Evolutionary conservation across 2,329 filamentous ascomycete species (phyloP).

Genomic region (Penicillium paneum): DNA sequence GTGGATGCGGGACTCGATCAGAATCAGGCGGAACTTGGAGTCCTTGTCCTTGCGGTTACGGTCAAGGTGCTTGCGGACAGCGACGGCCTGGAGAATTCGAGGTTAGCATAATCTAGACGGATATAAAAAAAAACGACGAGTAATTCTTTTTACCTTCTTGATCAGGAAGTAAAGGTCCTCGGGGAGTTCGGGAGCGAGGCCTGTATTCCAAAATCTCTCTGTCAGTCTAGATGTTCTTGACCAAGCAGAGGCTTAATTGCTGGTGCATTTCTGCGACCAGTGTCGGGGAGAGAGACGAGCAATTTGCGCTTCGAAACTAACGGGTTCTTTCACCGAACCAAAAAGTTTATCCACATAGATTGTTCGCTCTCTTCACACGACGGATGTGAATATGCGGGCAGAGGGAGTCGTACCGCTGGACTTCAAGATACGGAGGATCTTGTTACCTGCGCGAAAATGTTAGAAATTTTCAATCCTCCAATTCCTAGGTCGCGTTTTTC

Average conservation of each 20-base stretch:
- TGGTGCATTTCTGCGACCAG: conserved; percentile 32
- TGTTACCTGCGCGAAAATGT: conserved; percentile 71
- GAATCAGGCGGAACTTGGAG: conserved; percentile 99
- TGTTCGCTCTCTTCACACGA: conserved; percentile 25
- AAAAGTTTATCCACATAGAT: conserved; percentile 11
- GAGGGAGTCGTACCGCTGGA: conserved; percentile 71
- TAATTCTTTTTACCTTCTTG: conserved; percentile 75
- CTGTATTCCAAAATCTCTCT: conserved; percentile 81
- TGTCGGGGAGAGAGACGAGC: conserved; percentile 12
- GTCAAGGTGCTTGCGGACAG: conserved; percentile 99
- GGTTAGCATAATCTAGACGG: conserved; percentile 4
- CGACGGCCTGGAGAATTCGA: conserved; percentile 66
- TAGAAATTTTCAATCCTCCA: conserved; percentile 30
- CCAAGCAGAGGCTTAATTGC: conserved; percentile 76
- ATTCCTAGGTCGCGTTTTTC: neutral
- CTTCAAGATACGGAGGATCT: conserved; percentile 99
- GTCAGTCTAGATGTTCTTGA: conserved; percentile 69
- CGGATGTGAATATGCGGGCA: conserved; percentile 19
- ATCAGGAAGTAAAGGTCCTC: conserved; percentile 99
- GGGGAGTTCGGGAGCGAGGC: conserved; percentile 96
- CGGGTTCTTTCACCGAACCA: conserved; percentile 7
- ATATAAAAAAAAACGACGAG: neutral
- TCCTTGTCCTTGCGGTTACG: conserved; percentile 99
- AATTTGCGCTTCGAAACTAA: conserved; percentile 3
- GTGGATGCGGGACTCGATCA: conserved; percentile 99